Percentiles rank a stretch among this genome's conserved stretches.
phyloP scores from a whole-genome alignment of 139 green algal species.

The Tetraselmis chui region DNA sequence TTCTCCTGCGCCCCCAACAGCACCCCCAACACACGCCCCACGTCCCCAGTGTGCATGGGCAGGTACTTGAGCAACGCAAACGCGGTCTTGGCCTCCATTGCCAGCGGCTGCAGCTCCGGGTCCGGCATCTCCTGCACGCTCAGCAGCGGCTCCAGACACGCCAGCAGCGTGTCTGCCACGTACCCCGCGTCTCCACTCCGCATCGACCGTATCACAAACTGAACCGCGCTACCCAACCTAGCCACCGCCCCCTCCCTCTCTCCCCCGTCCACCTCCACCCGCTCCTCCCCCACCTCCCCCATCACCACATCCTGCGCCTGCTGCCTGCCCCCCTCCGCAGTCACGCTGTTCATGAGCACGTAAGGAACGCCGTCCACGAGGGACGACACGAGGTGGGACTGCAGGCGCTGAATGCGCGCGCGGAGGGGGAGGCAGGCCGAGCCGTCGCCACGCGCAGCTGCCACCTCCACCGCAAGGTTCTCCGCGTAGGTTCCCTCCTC shows the following conservation, averaged over 20 bases:
- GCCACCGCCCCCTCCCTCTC: conserved; percentile 7
- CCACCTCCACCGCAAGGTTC: background rate
- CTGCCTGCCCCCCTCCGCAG: background rate
- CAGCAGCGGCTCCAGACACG: conserved; percentile 58
- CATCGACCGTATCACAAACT: conserved; percentile 33
- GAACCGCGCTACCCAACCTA: conserved; percentile 23
- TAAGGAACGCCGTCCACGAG: background rate
- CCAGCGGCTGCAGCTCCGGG: conserved; percentile 60
- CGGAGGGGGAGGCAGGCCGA: no score
- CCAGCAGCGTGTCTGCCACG: conserved; percentile 42
- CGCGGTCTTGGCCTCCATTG: conserved; percentile 35
- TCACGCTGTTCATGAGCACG: background rate
- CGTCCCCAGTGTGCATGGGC: conserved; percentile 21
- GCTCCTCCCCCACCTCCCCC: background rate
- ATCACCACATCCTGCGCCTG: background rate
- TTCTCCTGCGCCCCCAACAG: background rate
- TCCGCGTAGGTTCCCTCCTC: background rate
- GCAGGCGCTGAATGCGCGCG: no score
- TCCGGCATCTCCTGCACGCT: conserved; percentile 53
- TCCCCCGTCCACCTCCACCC: background rate
- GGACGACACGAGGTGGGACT: background rate
- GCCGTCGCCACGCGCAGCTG: background rate
- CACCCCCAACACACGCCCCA: background rate
- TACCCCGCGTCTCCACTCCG: conserved; percentile 21
- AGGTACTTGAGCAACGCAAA: conserved; percentile 65